A percentile compares a stretch with the other conserved stretches of the same genome.
These are phyloP conservation scores for Aphanomyces cochlioides DNA, from an alignment of 352 stramenopile species.

Conservation along the genomic window DNA sequence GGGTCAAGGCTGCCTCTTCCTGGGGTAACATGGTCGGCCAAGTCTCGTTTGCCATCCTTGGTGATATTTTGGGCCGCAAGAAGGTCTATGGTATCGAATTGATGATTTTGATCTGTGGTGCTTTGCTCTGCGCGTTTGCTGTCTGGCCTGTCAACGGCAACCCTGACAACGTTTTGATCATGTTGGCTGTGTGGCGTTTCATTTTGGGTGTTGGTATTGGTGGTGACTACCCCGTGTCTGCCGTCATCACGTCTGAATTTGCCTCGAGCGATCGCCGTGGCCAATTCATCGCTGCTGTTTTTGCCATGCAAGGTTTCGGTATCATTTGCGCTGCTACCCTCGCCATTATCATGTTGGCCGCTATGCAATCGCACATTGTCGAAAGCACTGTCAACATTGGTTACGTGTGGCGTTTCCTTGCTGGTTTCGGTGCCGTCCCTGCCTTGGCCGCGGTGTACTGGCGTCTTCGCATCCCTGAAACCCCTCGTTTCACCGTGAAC, in stretches of 20 bases:
- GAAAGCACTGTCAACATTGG: not conserved
- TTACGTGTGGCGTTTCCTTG: not conserved
- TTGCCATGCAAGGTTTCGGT: too few relatives aligned
- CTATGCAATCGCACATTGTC: not conserved
- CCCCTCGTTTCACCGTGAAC: not conserved
- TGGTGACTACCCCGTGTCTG: too few relatives aligned
- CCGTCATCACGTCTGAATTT: not conserved
- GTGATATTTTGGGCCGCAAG: constrained; percentile 48
- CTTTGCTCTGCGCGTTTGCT: constrained; percentile 39
- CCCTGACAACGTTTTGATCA: constrained; percentile 45
- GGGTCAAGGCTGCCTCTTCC: constrained; percentile 44
- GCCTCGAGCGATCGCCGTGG: not conserved
- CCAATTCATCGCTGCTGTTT: too few relatives aligned
- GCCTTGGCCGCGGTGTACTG: not conserved
- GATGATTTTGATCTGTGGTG: constrained; percentile 44
- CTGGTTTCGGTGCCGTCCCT: not conserved
- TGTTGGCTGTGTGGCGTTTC: constrained; percentile 47
- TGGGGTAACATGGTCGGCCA: constrained; percentile 46
- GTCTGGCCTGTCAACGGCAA: constrained; percentile 44
- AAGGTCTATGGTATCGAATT: constrained; percentile 50
- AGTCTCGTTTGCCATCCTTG: constrained; percentile 49
- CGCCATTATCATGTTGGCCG: not conserved
- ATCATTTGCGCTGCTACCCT: not conserved
- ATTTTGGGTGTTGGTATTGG: not conserved
- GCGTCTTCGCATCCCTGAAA: not conserved